phyloP scores from a whole-genome alignment of 2,329 filamentous ascomycete species.

The Epichloe gansuensis region DNA sequence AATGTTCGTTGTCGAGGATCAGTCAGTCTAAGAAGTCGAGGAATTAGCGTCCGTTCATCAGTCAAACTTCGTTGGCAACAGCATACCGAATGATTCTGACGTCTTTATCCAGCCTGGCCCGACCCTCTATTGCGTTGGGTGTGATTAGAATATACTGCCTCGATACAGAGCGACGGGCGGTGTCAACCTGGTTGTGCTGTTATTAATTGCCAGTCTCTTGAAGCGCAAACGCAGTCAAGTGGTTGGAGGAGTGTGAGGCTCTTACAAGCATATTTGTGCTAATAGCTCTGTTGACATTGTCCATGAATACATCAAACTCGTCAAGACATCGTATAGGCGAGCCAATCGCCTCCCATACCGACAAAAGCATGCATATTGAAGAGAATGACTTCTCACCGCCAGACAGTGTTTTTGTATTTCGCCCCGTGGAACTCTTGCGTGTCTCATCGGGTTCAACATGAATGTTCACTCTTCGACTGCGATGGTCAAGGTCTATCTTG shows the following conservation, averaged over 20 bases:
- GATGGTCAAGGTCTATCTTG: conserved; percentile 65
- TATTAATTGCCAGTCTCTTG: conserved; percentile 2
- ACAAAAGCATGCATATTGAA: conserved; percentile 82
- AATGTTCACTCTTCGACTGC: conserved; percentile 60
- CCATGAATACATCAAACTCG: conserved; percentile 99
- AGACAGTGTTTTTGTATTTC: conserved; percentile 82
- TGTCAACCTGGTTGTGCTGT: conserved; percentile 50
- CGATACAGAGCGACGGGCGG: conserved; percentile 74
- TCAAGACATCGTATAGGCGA: conserved; percentile 89
- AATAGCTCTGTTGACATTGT: conserved; percentile 85
- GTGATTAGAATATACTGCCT: conserved; percentile 95
- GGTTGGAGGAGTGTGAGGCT: conserved; percentile 9
- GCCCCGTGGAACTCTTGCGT: conserved; percentile 53
- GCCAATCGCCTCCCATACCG: conserved; percentile 97
- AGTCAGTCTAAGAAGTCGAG: conserved; percentile 29
- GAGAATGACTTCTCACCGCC: conserved; percentile 97
- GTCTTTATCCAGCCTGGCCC: conserved; percentile 47
- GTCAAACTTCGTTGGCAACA: neutral
- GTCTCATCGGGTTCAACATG: conserved; percentile 62
- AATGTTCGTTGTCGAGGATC: conserved; percentile 46
- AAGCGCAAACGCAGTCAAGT: neutral
- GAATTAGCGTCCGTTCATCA: neutral
- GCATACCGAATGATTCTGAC: conserved; percentile 64
- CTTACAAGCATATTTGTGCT: conserved; percentile 87
- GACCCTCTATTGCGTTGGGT: conserved; percentile 65